phyloP scores from a whole-genome alignment of 768 basidiomycete genomes.

The Agaricus sinodeliciosus region DNA sequence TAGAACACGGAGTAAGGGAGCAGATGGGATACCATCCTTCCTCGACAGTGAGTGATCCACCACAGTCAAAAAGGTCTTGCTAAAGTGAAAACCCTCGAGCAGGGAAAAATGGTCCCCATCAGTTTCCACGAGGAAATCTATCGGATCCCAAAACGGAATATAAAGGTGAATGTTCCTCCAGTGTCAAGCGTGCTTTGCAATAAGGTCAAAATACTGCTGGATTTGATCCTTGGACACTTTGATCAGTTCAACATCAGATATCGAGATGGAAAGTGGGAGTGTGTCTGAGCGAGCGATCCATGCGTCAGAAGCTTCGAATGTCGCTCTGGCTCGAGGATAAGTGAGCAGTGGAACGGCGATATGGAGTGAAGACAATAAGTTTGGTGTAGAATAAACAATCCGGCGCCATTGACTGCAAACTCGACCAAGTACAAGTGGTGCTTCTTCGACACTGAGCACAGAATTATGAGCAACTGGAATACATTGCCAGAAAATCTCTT shows the following conservation, averaged over 20 bases:
- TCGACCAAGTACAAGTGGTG: slow-evolving; percentile 11
- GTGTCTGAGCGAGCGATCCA: slow-evolving; percentile 7
- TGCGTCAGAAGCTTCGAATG: background rate
- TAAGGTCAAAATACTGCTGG: background rate
- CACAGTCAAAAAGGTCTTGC: background rate
- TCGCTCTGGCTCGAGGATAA: background rate
- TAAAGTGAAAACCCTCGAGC: background rate
- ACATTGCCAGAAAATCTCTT: slow-evolving; percentile 10
- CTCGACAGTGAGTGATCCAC: background rate
- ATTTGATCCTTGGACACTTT: background rate
- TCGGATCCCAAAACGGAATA: background rate
- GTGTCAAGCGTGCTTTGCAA: background rate
- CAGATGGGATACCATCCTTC: background rate
- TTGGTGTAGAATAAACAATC: slow-evolving; percentile 11
- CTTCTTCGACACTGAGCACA: background rate
- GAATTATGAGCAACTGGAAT: slow-evolving; percentile 9
- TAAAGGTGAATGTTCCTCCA: background rate
- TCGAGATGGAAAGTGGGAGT: slow-evolving; percentile 3
- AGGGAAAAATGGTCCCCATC: background rate
- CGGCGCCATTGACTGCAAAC: slow-evolving; percentile 12
- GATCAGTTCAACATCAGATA: background rate
- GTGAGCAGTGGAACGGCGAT: background rate
- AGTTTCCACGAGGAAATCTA: background rate
- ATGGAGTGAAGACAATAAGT: slow-evolving; percentile 9
- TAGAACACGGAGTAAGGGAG: background rate